Percentiles rank a stretch among this genome's conserved stretches.
Conservation (phyloP, 2,329 filamentous ascomycete species). For the Alternaria consortialis region DNA sequence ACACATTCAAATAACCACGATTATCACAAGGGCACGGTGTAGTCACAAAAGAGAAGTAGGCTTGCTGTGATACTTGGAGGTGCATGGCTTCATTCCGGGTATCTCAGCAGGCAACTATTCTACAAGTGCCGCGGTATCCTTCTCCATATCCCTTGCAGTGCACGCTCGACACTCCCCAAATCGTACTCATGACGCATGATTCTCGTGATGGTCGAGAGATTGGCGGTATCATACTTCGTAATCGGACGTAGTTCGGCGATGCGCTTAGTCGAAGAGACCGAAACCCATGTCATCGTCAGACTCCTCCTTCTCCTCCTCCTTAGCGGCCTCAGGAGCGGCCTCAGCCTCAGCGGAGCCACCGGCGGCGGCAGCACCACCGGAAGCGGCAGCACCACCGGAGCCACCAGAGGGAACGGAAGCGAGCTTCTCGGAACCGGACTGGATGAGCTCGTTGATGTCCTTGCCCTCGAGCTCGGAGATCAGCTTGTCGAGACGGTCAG, state of each 20-base stretch:
- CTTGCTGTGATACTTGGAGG: constrained; percentile 22
- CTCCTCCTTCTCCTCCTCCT: constrained; percentile 81
- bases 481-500: constrained; percentile 83
- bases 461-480: constrained; percentile 92
- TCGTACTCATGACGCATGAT: constrained; percentile 44
- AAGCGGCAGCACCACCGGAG: constrained; percentile 73
- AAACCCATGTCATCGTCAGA: constrained; percentile 79
- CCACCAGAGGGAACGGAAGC: constrained; percentile 96
- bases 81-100: constrained; percentile 51
- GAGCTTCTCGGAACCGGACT: constrained; percentile 90
- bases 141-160: constrained; percentile 37
- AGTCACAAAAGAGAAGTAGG: not conserved
- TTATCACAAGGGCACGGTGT: not conserved
- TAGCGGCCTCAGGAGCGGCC: constrained; percentile 64
- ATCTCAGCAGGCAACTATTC: constrained; percentile 36
- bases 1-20: not conserved
- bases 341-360: constrained; percentile 63
- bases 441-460: constrained; percentile 93
- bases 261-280: constrained; percentile 71
- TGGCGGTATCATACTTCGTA: constrained; percentile 42
- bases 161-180: constrained; percentile 50
- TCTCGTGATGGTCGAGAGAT: constrained; percentile 41
- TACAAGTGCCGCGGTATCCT: constrained; percentile 29
- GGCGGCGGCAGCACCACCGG: constrained; percentile 72
- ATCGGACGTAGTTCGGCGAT: constrained; percentile 32